Base-by-base conservation (phyloP, 148 eudicot species). In the Selenicereus undatus region DNA sequence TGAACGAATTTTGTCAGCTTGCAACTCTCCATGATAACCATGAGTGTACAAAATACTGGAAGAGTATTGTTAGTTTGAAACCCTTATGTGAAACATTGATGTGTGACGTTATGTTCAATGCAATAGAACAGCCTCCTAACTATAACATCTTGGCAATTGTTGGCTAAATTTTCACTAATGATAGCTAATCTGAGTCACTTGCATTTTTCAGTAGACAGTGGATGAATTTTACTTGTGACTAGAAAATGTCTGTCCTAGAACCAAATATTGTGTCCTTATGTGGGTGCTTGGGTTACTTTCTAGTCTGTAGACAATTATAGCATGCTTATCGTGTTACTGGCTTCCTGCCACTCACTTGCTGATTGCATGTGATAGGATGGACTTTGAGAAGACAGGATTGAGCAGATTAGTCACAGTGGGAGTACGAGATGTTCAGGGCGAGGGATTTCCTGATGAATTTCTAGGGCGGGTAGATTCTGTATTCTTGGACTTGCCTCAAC, bases 371-470 rank as follows among this genome's bases (percentile, higher is more conserved):
- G 39, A 74, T 78, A 95, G 97, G 89, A 92, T 90, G 81, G 98
- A 95, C 77, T 95, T 95, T 88, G 97, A 91, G 76, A 91, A 76
- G 86, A 95, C 92, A 17, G 93, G 97, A 56, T 73, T 93, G 85
- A 93, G 84, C 83, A 90, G 82, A 85, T 81, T 95, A 80, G 88
- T 93, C 64, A 93, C 98, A 22, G 97, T 95, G 54, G 94, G 94
- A 81, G 97, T 92, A 27, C 88, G 98, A 84, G 98, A 95, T 87
- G 92, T 92, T 76, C 98, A 91, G 82, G 97, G 98, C 30, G 92
- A 93, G 81, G 98, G 98, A 5, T 95, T 95, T 83, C 98, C 98
- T 3, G 87, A 85, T 60, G 92, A 93, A 82, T 92, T 88, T 76
- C 30, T 20, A 69, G 93, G 97, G 71, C 82, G 71, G 78, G 97